phyloP scores from a whole-genome alignment of 2,329 filamentous ascomycete species.

The Ophiostoma perfectum region DNA sequence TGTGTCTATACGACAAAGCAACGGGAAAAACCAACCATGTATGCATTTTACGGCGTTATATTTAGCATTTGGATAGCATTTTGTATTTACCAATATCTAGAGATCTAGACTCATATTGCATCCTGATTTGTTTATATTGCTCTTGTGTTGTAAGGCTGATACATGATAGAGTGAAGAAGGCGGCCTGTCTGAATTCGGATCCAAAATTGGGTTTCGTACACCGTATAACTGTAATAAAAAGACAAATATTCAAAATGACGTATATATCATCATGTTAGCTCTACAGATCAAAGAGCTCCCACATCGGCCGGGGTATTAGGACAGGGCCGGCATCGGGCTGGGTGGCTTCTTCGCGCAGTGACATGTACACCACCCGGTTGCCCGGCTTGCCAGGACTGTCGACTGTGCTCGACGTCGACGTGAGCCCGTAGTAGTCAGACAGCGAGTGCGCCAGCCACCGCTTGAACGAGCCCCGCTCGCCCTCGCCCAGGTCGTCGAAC shows the following conservation, averaged over 20 bases:
- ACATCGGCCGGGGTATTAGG: conserved; percentile 54
- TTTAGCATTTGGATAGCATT: not conserved
- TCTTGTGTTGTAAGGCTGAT: too few relatives aligned
- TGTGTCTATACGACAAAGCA: not conserved
- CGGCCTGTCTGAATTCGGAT: too few relatives aligned
- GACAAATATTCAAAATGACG: too few relatives aligned
- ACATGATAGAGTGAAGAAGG: too few relatives aligned
- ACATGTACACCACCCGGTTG: conserved; percentile 73
- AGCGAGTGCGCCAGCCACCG: conserved; percentile 93
- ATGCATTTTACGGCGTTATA: not conserved
- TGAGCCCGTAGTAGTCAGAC: conserved; percentile 83
- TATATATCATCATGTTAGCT: not conserved
- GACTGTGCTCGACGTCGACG: conserved; percentile 72
- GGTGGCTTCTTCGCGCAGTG: conserved; percentile 49
- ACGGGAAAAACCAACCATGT: not conserved
- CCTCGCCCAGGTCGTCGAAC: conserved; percentile 72
- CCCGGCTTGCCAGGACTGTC: conserved; percentile 64
- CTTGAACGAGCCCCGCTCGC: conserved; percentile 76
- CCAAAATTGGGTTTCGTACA: too few relatives aligned
- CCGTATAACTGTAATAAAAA: too few relatives aligned
- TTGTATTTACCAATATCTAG: not conserved
- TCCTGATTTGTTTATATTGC: too few relatives aligned
- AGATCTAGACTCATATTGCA: too few relatives aligned
- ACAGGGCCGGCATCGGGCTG: conserved; percentile 35
- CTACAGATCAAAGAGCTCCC: conserved; percentile 43